These are phyloP conservation scores for Blastocystis sp. DNA, from an alignment of 352 stramenopile genomes.

Conservation along the genomic window DNA sequence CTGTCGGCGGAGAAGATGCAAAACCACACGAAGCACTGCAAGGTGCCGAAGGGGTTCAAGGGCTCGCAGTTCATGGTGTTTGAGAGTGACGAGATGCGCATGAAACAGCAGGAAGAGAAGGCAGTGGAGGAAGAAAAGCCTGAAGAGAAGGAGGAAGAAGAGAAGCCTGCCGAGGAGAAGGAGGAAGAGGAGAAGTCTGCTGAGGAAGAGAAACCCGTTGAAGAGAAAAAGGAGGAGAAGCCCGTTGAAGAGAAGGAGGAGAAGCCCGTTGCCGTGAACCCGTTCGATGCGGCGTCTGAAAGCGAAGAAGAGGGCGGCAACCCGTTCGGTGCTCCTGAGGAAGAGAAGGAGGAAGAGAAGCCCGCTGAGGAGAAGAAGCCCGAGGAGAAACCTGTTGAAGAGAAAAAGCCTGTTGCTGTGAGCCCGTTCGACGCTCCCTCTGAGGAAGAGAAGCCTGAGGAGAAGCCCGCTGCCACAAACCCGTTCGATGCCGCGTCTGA, in stretches of 20 bases:
- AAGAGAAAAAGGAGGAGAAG: background rate
- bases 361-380: background rate
- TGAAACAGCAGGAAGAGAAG: background rate
- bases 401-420: background rate
- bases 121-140: background rate
- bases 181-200: background rate
- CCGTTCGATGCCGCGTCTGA: background rate
- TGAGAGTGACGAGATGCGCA: conserved; percentile 22
- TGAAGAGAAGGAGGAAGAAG: conserved; percentile 13
- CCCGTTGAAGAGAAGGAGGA: conserved; percentile 14
- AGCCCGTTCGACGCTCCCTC: background rate
- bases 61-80: conserved; percentile 52
- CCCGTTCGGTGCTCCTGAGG: background rate
- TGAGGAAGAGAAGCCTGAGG: background rate
- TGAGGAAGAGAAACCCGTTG: background rate
- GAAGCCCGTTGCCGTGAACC: background rate
- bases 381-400: background rate
- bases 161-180: conserved; percentile 11
- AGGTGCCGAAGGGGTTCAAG: background rate
- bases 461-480: no score
- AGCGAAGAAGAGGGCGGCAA: conserved; percentile 33
- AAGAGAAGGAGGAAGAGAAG: conserved; percentile 52
- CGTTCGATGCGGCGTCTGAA: conserved; percentile 3
- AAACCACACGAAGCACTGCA: conserved; percentile 24
- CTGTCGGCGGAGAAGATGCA: background rate